Evolutionary conservation across 2,329 filamentous ascomycete genomes (phyloP).

Genomic region (Seiridium cupressi): DNA sequence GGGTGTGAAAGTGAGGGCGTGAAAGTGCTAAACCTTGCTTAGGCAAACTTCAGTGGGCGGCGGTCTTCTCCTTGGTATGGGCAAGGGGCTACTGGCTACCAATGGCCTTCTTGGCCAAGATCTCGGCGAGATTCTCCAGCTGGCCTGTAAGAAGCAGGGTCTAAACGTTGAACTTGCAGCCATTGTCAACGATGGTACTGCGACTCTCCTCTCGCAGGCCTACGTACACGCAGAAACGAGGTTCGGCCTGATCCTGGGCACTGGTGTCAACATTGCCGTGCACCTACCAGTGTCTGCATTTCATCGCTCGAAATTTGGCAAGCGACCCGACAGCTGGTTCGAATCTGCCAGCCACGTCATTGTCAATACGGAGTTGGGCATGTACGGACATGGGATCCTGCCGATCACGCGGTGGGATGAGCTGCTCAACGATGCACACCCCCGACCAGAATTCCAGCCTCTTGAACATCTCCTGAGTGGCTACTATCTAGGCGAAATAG

Average conservation of each 20-base stretch:
- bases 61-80: slow-evolving; percentile 61
- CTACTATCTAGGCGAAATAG: slow-evolving; percentile 66
- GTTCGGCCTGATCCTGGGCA: slow-evolving; percentile 65
- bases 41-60: slow-evolving; percentile 64
- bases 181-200: slow-evolving; percentile 67
- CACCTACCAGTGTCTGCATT: slow-evolving; percentile 60
- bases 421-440: slow-evolving; percentile 45
- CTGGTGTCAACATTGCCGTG: slow-evolving; percentile 64
- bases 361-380: slow-evolving; percentile 66
- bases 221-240: slow-evolving; percentile 58
- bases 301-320: slow-evolving; percentile 54
- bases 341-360: slow-evolving; percentile 59
- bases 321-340: slow-evolving; percentile 54
- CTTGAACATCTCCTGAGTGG: slow-evolving; percentile 54
- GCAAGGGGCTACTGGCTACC: slow-evolving; percentile 63
- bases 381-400: slow-evolving; percentile 61
- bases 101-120: slow-evolving; percentile 58
- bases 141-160: slow-evolving; percentile 47
- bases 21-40: slow-evolving; percentile 8
- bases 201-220: slow-evolving; percentile 64
- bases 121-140: slow-evolving; percentile 56
- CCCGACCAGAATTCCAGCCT: slow-evolving; percentile 43
- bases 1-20: no score
- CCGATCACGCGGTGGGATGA: slow-evolving; percentile 62
- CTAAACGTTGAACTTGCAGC: slow-evolving; percentile 56